Base-by-base conservation (phyloP, 805 yeast genomes). In the Osmozyma mogii region DNA sequence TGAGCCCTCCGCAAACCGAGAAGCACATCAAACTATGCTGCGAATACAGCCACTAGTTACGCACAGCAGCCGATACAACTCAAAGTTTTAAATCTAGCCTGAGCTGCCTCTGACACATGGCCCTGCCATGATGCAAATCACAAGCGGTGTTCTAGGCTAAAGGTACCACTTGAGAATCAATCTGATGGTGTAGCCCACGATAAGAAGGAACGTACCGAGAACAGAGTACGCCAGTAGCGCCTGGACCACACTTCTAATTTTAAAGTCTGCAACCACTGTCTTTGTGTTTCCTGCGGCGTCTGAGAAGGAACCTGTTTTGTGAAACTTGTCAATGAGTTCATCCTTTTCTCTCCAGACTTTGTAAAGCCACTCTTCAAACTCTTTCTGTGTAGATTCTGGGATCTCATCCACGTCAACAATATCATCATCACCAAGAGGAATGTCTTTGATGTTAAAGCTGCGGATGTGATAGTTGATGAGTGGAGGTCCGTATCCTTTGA, bases 301-400 rank as follows among this genome's bases (percentile, higher is more conserved):
- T n/a, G n/a, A n/a, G n/a, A 80, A 78, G 2, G 61, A 40, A 6
- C 89, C 87, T 9, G 60, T 56, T 9, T 58, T 47, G 46, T 72
- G 78, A 44, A 73, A 84, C 11, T 51, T 48, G n/a, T 69, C 76
- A 74, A 92, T 63, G 28, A 79, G 51, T 27, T 52, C 56, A 54
- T 92, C 97, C 53, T 92, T 92, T 39, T 73, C 78, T 12, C 58
- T 47, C 97, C 97, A 92, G 8, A 72, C 56, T 3, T 67, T 54
- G 36, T 63, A 66, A 26, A 92, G 54, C 98, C 98, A 92, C 15
- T 68, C 56, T 30, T 77, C 82, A 47, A 92, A 87, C 24, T 42
- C 47, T 28, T 54, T 43, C 44, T 68, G 52, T 34, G 68, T 69
- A 18, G 50, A 51, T n/a, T 62, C 64, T 7, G 37, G 44, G 17